Evolutionary conservation across 352 stramenopile species (phyloP).

Genomic region (Phytopythium cucurbitacearum): DNA sequence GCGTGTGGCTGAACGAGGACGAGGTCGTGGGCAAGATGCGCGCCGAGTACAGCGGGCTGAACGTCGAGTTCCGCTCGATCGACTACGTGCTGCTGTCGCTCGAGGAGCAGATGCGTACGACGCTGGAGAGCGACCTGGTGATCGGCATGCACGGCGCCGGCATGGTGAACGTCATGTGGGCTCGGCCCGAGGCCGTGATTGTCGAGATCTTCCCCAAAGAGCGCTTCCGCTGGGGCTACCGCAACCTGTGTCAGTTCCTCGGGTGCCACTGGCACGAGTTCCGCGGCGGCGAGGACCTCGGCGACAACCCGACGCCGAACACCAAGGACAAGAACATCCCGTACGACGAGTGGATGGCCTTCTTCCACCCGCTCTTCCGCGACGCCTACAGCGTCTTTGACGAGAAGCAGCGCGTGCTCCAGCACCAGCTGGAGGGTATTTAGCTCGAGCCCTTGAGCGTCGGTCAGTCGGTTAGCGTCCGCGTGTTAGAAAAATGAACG

Average conservation of each 20-base stretch:
- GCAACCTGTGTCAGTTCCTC: slow-evolving; percentile 74
- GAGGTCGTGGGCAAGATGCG: slow-evolving; percentile 42
- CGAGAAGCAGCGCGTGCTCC: slow-evolving; percentile 12
- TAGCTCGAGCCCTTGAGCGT: slow-evolving; percentile 12
- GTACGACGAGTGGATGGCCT: slow-evolving; percentile 48
- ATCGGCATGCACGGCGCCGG: slow-evolving; percentile 82
- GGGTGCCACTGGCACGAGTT: slow-evolving; percentile 65
- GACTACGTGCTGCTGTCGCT: slow-evolving; percentile 64
- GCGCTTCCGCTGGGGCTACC: slow-evolving; percentile 57
- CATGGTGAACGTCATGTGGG: slow-evolving; percentile 71
- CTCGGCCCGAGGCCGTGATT: slow-evolving; percentile 38
- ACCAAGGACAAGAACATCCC: slow-evolving; percentile 45
- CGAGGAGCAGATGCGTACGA: slow-evolving; percentile 54
- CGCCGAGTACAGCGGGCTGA: slow-evolving; percentile 20
- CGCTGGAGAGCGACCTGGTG: slow-evolving; percentile 63
- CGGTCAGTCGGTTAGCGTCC: too few species aligned
- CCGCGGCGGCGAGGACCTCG: slow-evolving; percentile 34
- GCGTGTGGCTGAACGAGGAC: slow-evolving; percentile 67
- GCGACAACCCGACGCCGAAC: slow-evolving; percentile 28
- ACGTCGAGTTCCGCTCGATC: slow-evolving; percentile 38
- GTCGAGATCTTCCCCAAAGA: slow-evolving; percentile 71
- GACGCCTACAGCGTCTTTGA: slow-evolving; percentile 15
- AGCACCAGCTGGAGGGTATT: slow-evolving; percentile 3
- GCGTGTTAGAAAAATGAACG: too few species aligned
- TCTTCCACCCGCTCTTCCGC: slow-evolving; percentile 52